Base-by-base conservation (phyloP, 2,329 filamentous ascomycete species). In the Bipolaris sorokiniana region DNA sequence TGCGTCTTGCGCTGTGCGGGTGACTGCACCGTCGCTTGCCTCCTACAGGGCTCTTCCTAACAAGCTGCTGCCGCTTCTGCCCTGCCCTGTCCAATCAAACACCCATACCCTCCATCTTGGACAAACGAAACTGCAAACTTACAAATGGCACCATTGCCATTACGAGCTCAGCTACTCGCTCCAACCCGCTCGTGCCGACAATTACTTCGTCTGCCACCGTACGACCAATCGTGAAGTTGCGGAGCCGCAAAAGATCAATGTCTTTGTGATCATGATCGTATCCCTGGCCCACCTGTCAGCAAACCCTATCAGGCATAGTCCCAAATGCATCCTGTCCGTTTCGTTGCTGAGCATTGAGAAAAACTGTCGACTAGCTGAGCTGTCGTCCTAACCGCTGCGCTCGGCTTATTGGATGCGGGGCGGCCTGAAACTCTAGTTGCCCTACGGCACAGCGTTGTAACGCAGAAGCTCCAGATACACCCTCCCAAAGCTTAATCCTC, bases 191-290 rank as follows among this genome's bases (percentile, higher is more conserved):
- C 45, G 84, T 78, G 44, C 82, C 81, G 34, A 87, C 80, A 18
- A 96, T 81, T 46, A 90, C 81, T 9, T 82, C 76, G 67, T 88
- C 91, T 11, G 82, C 74, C 34, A 97, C 77, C 70, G 86, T 86
- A 57, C 82, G 87, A 36, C 86, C 83, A 20, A 96, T 77, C 0
- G 90, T 93, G 73, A 90, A 97, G 74, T 88, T 95, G 59, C 88
- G 85, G 70, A 97, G 82, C 67, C 92, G 90, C 53, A 97, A 81
- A 50, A 97, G 82, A 53, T 88, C 86, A 68, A 97, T 92, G 65
- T 97, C 90, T 40, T 84, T 80, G 72, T 97, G 90, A 56, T 90
- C 87, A 18, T 84, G 83, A 42, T 86, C 80, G 71, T 90, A 96
- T 45, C 90, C 91, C 89, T 94, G 70, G 18, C 16, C 64, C 31